A percentile compares a stretch with the other conserved stretches of the same genome.
phyloP scores from a whole-genome alignment of 2,329 filamentous ascomycete genomes.

The Penicillium sp. region DNA sequence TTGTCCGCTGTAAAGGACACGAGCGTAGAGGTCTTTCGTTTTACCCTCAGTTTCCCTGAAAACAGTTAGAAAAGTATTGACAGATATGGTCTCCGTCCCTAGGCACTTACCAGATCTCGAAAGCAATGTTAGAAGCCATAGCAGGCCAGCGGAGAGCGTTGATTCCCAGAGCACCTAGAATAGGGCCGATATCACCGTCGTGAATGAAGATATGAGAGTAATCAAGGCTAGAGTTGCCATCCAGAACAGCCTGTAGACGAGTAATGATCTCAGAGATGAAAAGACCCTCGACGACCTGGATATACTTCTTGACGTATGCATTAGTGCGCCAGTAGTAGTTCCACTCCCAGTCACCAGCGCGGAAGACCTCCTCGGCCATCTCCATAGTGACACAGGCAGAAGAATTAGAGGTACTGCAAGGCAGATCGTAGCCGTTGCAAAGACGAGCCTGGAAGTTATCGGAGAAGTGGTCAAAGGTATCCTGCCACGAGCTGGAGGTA shows the following conservation, averaged over 20 bases:
- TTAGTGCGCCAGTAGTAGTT: constrained; percentile 43
- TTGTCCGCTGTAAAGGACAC: constrained; percentile 34
- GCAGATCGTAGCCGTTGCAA: constrained; percentile 41
- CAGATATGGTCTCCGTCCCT: too few relatives aligned
- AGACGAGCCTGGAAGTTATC: constrained; percentile 44
- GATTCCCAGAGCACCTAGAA: constrained; percentile 38
- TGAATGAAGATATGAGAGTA: constrained; percentile 40
- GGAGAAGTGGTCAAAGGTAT: constrained; percentile 41
- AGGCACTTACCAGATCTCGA: constrained; percentile 38
- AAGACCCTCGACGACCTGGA: constrained; percentile 38
- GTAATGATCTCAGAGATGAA: constrained; percentile 40
- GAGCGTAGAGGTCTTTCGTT: constrained; percentile 18
- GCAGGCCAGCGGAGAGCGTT: constrained; percentile 39
- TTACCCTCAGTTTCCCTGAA: constrained; percentile 12
- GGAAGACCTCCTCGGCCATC: constrained; percentile 39
- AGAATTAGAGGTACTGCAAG: constrained; percentile 30
- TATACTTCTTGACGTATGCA: constrained; percentile 36
- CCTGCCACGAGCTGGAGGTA: constrained; percentile 29
- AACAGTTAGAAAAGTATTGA: not conserved
- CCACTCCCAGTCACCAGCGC: constrained; percentile 44
- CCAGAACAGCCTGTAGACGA: constrained; percentile 29
- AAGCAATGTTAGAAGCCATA: constrained; percentile 41
- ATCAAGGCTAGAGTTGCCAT: constrained; percentile 23
- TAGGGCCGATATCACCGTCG: constrained; percentile 40
- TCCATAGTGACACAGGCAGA: constrained; percentile 32